Evolutionary conservation across 2,329 filamentous ascomycete species (phyloP).

Genomic region (Mycocentrospora acerina): DNA sequence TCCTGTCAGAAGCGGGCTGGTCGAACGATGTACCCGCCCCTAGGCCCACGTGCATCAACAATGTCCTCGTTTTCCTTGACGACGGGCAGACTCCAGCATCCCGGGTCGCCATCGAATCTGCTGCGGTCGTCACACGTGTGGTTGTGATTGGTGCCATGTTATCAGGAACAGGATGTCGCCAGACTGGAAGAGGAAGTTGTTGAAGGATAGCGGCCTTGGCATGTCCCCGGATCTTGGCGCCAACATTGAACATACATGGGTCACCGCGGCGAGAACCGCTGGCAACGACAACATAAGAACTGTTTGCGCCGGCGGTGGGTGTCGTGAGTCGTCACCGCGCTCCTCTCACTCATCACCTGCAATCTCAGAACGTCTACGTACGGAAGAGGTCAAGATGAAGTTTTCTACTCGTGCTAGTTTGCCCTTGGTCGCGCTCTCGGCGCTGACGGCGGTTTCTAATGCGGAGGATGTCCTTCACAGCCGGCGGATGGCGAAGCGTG

Average conservation of each 20-base stretch:
- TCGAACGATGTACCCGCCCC: neutral
- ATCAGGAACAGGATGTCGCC: conserved; percentile 18
- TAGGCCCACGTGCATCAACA: conserved; percentile 12
- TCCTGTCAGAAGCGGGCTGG: neutral
- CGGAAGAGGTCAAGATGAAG: conserved; percentile 22
- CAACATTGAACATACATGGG: too few species aligned
- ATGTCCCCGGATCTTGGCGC: conserved; percentile 22
- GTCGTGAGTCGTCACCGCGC: conserved; percentile 4
- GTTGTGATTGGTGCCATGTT: conserved; percentile 28
- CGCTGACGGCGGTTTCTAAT: conserved; percentile 13
- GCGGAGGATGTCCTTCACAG: conserved; percentile 37
- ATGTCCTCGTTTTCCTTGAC: neutral
- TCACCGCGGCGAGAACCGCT: conserved; percentile 13
- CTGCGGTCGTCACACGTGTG: conserved; percentile 25
- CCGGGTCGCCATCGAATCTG: conserved; percentile 13
- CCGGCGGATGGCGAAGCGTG: conserved; percentile 31
- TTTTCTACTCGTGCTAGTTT: conserved; percentile 13
- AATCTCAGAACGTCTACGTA: too few species aligned
- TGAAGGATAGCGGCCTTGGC: conserved; percentile 15
- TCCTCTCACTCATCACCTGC: neutral
- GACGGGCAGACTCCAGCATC: conserved; percentile 10
- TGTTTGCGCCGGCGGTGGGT: neutral
- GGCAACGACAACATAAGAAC: conserved; percentile 17
- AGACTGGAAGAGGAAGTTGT: conserved; percentile 26
- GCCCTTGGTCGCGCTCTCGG: conserved; percentile 23